Evolutionary conservation across 495 filamentous ascomycete genomes (phyloP), one percentile per base, ranked within the genome.

Genomic region (Cercophora samala): DNA sequence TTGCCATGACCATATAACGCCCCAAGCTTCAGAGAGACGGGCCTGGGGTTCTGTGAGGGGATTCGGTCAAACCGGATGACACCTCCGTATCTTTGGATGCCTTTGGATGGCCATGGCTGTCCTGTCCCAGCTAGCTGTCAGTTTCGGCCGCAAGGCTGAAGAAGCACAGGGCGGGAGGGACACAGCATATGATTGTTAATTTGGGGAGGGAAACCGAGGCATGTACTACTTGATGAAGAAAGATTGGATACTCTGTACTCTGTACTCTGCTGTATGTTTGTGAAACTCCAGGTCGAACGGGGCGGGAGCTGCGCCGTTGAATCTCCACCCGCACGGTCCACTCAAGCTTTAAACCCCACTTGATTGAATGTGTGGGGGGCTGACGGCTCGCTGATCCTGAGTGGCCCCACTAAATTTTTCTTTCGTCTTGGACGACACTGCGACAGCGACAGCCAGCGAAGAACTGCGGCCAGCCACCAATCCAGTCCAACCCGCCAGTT

Each of bases 401-500:
- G n/a, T n/a, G 58, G 24, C 23, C 58, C 58, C 37, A 60, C 58
- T 60, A 60, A 60, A 60, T 60, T 60, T 60, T 60, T 29, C 24
- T 24, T n/a, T 60, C 58, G 58, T 60, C 17, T 26, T 23, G n/a
- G 22, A 60, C 22, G 58, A 26, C 17, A 23, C n/a, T n/a, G 17
- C 26, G 4, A 25, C 22, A n/a, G 56, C 56, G 21, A 22, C 56
- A 23, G 24, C 22, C 58, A 60, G 22, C 23, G 19, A 5, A n/a
- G n/a, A 60, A 25, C 24, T 25, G 23, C 58, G 24, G 24, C 21
- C 9, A 62, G 32, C 25, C 25, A n/a, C 60, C 25, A 42, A 21
- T 62, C n/a, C 15, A 42, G 19, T 19, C 29, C 54, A 21, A 21
- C 54, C n/a, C 5, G 22, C 54, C 54, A 56, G 18, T 13, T 51